phyloP scores from a whole-genome alignment of 1,139 yeast species.

The Zygosaccharomyces sapae region DNA sequence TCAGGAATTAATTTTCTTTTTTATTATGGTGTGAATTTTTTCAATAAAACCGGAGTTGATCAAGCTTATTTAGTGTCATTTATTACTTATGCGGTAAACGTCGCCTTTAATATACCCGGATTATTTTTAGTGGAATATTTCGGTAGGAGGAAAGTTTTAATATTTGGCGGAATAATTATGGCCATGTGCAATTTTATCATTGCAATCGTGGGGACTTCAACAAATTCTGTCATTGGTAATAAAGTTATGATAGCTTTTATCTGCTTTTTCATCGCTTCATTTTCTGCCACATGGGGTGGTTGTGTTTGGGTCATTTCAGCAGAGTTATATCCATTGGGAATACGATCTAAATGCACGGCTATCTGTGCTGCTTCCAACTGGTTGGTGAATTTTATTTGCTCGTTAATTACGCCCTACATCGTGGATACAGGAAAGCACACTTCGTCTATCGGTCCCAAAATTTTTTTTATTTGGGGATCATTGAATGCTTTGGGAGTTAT shows the following conservation, averaged over 20 bases:
- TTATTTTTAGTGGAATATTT: slow-evolving; percentile 61
- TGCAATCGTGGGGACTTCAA: slow-evolving; percentile 60
- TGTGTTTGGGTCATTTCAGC: slow-evolving; percentile 74
- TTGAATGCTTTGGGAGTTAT: slow-evolving; percentile 56
- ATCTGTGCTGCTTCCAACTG: slow-evolving; percentile 75
- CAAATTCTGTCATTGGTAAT: slow-evolving; percentile 49
- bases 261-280: slow-evolving; percentile 72
- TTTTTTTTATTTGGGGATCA: slow-evolving; percentile 76
- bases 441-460: slow-evolving; percentile 62
- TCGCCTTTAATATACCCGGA: slow-evolving; percentile 66
- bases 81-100: slow-evolving; percentile 68
- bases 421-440: slow-evolving; percentile 60
- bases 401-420: slow-evolving; percentile 70
- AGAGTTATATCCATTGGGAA: slow-evolving; percentile 74
- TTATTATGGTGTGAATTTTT: slow-evolving; percentile 74
- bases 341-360: slow-evolving; percentile 77
- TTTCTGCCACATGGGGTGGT: slow-evolving; percentile 89
- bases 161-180: slow-evolving; percentile 66
- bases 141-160: slow-evolving; percentile 59
- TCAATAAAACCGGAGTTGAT: slow-evolving; percentile 55
- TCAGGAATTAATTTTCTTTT: slow-evolving; percentile 77
- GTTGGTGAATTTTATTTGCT: slow-evolving; percentile 74
- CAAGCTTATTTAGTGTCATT: slow-evolving; percentile 64
- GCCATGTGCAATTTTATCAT: slow-evolving; percentile 56
- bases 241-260: slow-evolving; percentile 74